Conservation (phyloP, 31 red algal genomes). For the Bonnemaisonia californica region DNA sequence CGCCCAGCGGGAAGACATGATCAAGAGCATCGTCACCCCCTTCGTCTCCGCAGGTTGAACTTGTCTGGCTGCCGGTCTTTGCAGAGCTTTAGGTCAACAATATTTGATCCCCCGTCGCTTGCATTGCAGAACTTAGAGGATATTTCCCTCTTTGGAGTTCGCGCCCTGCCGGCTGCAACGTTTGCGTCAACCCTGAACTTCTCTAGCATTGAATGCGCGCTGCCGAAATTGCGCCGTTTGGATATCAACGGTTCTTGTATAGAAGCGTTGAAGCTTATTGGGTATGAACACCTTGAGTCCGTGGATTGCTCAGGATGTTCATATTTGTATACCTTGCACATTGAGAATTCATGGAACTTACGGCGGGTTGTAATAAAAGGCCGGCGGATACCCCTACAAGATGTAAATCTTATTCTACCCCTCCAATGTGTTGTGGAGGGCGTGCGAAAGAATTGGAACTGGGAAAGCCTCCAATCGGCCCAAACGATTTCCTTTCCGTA, state of each 20-base stretch:
- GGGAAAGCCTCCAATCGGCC: slow-evolving; percentile 29
- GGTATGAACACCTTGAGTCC: slow-evolving; percentile 26
- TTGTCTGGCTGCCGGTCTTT: slow-evolving; percentile 10
- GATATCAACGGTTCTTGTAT: slow-evolving; percentile 43
- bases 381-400: slow-evolving; percentile 2
- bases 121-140: slow-evolving; percentile 14
- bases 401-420: slow-evolving; percentile 41
- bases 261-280: slow-evolving; percentile 19
- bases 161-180: not conserved
- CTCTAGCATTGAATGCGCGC: not conserved
- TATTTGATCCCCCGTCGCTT: not conserved
- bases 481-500: slow-evolving; percentile 24
- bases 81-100: not conserved
- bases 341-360: slow-evolving; percentile 41
- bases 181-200: not conserved
- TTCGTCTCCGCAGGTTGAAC: not conserved
- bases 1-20: not conserved
- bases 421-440: slow-evolving; percentile 30
- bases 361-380: slow-evolving; percentile 23
- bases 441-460: slow-evolving; percentile 34
- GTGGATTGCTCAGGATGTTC: slow-evolving; percentile 58
- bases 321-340: slow-evolving; percentile 2
- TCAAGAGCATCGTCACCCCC: not conserved
- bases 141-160: not conserved
- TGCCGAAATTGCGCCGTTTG: slow-evolving; percentile 21